Evolutionary conservation across 768 basidiomycete genomes (phyloP).

Genomic region (Amanita phalloides): DNA sequence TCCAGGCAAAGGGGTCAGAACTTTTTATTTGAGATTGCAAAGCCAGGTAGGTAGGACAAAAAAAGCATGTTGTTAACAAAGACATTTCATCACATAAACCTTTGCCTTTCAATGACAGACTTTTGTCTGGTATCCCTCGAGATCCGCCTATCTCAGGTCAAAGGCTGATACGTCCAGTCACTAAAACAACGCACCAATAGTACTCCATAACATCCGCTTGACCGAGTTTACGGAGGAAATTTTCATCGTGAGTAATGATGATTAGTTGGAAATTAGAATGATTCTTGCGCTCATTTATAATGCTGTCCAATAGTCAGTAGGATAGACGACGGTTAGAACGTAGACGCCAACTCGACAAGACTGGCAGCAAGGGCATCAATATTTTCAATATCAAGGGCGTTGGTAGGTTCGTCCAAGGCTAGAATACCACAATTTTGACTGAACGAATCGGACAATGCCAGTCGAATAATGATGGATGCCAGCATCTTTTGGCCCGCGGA

Average conservation of each 20-base stretch:
- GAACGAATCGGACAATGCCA: constrained; percentile 95
- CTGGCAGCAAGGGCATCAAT: constrained; percentile 90
- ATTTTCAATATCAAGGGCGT: constrained; percentile 92
- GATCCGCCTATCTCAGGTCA: constrained; percentile 54
- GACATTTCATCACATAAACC: constrained; percentile 36
- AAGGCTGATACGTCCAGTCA: constrained; percentile 2
- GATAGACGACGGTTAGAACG: background rate
- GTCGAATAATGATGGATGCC: constrained; percentile 94
- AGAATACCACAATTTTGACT: constrained; percentile 97
- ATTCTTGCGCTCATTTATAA: constrained; percentile 86
- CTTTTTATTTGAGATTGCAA: background rate
- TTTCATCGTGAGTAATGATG: constrained; percentile 96
- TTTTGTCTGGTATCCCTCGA: constrained; percentile 62
- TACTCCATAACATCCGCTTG: constrained; percentile 90
- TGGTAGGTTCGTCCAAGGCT: constrained; percentile 96
- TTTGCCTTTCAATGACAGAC: constrained; percentile 63
- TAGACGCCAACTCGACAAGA: constrained; percentile 70
- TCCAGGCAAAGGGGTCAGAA: too few species aligned
- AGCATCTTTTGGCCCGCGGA: constrained; percentile 98
- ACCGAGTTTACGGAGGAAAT: constrained; percentile 84
- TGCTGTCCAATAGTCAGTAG: constrained; percentile 34
- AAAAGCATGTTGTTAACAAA: background rate
- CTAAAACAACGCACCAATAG: constrained; percentile 60
- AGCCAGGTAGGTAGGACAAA: background rate
- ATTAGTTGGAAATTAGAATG: constrained; percentile 94